These are phyloP conservation scores for Hura crepitans DNA, from an alignment of 441 rosid species.

Conservation along the genomic window DNA sequence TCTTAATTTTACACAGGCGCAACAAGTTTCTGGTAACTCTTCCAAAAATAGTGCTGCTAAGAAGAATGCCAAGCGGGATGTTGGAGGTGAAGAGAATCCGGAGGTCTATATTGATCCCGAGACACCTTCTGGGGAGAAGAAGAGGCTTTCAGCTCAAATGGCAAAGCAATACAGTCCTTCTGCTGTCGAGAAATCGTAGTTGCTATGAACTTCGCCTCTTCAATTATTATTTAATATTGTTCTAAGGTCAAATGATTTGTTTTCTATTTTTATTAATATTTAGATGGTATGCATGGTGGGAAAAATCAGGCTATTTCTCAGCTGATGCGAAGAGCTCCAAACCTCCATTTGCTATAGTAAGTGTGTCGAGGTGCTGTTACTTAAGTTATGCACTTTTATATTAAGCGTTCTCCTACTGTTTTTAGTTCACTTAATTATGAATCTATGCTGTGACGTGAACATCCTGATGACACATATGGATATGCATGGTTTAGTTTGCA, in stretches of 20 bases:
- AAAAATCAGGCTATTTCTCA: conserved; percentile 53
- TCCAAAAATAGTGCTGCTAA: conserved; percentile 47
- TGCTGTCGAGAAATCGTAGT: conserved; percentile 78
- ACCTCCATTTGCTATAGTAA: conserved; percentile 70
- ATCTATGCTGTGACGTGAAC: too few species aligned
- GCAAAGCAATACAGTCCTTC: conserved; percentile 65
- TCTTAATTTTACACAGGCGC: conserved; percentile 22
- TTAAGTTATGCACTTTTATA: too few species aligned
- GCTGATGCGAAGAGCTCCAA: conserved; percentile 76
- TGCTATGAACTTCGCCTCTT: not conserved
- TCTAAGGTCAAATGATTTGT: not conserved
- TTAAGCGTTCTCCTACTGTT: too few species aligned
- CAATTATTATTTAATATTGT: not conserved
- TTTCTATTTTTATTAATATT: conserved; percentile 14
- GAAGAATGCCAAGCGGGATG: conserved; percentile 62
- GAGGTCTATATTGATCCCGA: conserved; percentile 66
- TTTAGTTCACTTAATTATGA: too few species aligned
- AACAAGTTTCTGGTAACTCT: conserved; percentile 36
- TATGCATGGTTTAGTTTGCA: too few species aligned
- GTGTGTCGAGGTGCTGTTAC: conserved; percentile 18
- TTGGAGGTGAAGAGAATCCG: conserved; percentile 53
- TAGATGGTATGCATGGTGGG: conserved; percentile 98
- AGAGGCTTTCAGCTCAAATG: conserved; percentile 69
- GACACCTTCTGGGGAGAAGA: conserved; percentile 49
- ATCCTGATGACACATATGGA: too few species aligned